These are phyloP conservation scores for Xylaria grammica DNA, from an alignment of 495 filamentous ascomycete genomes.

Conservation along the genomic window DNA sequence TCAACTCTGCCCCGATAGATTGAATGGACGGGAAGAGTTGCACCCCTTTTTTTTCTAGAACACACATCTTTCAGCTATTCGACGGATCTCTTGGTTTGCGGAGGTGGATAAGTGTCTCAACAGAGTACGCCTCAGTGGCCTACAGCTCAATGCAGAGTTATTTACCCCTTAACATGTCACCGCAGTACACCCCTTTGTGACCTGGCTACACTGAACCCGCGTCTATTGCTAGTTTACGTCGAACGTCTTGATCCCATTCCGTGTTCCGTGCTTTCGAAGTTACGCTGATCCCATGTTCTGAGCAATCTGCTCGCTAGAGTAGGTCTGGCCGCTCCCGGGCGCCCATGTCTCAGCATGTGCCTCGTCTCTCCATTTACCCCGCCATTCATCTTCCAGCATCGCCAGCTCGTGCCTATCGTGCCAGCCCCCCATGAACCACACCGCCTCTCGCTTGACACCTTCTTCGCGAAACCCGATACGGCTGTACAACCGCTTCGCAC, in stretches of 20 bases:
- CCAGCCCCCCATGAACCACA: constrained; percentile 45
- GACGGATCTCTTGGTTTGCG: not conserved
- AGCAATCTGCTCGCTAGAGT: constrained; percentile 9
- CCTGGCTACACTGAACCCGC: not conserved
- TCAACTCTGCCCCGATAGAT: not conserved
- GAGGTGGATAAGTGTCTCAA: not conserved
- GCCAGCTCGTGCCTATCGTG: constrained; percentile 42
- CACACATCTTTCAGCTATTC: not conserved
- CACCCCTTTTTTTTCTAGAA: not conserved
- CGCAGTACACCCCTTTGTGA: not conserved
- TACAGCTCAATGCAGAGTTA: constrained; percentile 7
- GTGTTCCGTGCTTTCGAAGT: not conserved
- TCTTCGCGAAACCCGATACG: constrained; percentile 50
- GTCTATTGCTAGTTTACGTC: not conserved
- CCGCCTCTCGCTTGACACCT: constrained; percentile 44
- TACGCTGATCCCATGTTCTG: constrained; percentile 12
- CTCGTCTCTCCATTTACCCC: not conserved
- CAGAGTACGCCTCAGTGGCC: not conserved
- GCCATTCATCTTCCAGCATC: constrained; percentile 48
- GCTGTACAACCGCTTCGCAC: constrained; percentile 47
- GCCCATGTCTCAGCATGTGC: not conserved
- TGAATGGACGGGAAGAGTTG: not conserved
- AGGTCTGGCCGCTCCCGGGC: not conserved
- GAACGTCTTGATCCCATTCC: not conserved
- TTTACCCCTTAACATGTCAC: not conserved